phyloP scores from a whole-genome alignment of 208 protist species.

The Lotmaria passim region DNA sequence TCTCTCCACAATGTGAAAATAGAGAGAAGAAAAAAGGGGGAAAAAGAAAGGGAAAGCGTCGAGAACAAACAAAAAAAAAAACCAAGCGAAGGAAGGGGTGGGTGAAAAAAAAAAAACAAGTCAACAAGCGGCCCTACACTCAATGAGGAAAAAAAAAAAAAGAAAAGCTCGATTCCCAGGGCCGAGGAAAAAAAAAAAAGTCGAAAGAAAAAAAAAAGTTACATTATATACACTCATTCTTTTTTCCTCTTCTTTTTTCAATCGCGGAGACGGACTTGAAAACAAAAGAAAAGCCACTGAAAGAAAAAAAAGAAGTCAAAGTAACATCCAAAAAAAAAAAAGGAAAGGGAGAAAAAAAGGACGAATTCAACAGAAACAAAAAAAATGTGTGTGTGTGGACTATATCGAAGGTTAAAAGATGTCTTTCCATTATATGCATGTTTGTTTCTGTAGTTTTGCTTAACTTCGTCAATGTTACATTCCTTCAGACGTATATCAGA shows the following conservation, averaged over 20 bases:
- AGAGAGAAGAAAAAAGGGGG: neutral
- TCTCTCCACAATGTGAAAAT: no score
- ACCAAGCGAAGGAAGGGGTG: conserved; percentile 2
- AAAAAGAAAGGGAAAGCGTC: no score
- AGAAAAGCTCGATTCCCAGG: neutral
- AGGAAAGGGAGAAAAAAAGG: conserved; percentile 5
- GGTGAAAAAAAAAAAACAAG: conserved; percentile 17
- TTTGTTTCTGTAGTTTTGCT: no score
- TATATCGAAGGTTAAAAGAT: no score
- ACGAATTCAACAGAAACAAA: conserved; percentile 1
- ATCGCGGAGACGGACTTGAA: neutral
- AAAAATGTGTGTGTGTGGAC: conserved; percentile 1
- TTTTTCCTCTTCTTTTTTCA: neutral
- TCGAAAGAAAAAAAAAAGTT: neutral
- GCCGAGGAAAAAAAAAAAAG: no score
- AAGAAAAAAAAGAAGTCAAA: no score
- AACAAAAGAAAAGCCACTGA: neutral
- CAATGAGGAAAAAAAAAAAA: conserved; percentile 17
- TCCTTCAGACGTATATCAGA: no score
- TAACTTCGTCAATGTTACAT: no score
- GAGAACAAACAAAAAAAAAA: conserved; percentile 7
- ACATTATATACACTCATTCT: neutral
- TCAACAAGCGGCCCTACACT: no score
- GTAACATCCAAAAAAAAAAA: no score
- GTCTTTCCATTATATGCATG: no score